These are phyloP conservation scores for Scolecobasidium constrictum DNA, from an alignment of 2,329 filamentous ascomycete genomes.

Conservation along the genomic window DNA sequence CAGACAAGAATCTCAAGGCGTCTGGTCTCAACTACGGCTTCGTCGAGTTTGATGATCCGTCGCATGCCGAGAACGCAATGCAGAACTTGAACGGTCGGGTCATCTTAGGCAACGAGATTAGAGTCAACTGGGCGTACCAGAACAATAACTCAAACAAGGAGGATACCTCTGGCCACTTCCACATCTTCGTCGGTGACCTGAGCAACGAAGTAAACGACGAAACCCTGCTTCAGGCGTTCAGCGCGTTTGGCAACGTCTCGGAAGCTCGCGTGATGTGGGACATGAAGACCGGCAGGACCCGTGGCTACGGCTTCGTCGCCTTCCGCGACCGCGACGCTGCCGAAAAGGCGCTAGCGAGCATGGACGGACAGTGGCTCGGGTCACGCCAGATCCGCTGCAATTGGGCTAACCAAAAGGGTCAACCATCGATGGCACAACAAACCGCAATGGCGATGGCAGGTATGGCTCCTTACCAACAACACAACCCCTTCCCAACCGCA, in stretches of 20 bases:
- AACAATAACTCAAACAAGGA: slow-evolving; percentile 91
- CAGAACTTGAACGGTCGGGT: slow-evolving; percentile 88
- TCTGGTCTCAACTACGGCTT: slow-evolving; percentile 92
- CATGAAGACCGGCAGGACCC: slow-evolving; percentile 98
- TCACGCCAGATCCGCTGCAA: slow-evolving; percentile 98
- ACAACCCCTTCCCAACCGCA: slow-evolving; percentile 86
- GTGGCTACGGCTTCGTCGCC: slow-evolving; percentile 95
- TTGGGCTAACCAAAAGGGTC: slow-evolving; percentile 99
- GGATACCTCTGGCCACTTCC: slow-evolving; percentile 95
- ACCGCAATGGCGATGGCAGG: slow-evolving; percentile 96
- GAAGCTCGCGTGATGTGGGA: slow-evolving; percentile 99
- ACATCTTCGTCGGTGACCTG: slow-evolving; percentile 95
- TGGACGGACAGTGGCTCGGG: slow-evolving; percentile 98
- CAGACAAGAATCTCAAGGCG: slow-evolving; percentile 89
- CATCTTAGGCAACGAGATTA: slow-evolving; percentile 92
- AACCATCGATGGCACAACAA: slow-evolving; percentile 95
- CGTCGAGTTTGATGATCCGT: slow-evolving; percentile 96
- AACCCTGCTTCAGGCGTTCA: slow-evolving; percentile 85
- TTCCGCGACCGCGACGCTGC: slow-evolving; percentile 90
- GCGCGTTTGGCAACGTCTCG: slow-evolving; percentile 87
- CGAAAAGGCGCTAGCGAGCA: slow-evolving; percentile 90
- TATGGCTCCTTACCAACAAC: slow-evolving; percentile 93
- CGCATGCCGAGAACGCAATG: slow-evolving; percentile 94
- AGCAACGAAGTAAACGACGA: slow-evolving; percentile 99
- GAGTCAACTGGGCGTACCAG: slow-evolving; percentile 99